Evolutionary conservation across 2,329 filamentous ascomycete species (phyloP), one percentile per base, ranked within the genome.

Genomic region (Gyromitra esculenta): DNA sequence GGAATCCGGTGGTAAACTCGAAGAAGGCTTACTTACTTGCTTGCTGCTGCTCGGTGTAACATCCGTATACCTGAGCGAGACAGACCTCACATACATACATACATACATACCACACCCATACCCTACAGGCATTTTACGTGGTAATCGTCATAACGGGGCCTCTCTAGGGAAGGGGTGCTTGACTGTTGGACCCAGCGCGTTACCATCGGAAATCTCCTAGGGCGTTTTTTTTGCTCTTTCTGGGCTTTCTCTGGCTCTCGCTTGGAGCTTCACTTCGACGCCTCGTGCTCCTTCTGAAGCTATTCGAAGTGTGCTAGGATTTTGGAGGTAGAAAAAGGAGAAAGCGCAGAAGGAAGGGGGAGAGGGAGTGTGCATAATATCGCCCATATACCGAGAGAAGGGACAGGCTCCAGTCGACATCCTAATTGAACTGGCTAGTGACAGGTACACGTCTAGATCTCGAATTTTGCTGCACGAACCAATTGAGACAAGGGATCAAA

Each of bases 401-500:
- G 45, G 66, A 62, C 35, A 74, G 71, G 71, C 64, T 65, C 65
- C 72, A 31, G 66, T 70, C 65, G 31, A 70, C 59, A 59, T 65
- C 39, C 31, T 41, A 57, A 71, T 75, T 75, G 65, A 59, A 35
- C 39, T 70, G 64, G 57, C 57, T 64, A 75, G 72, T 59, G 39
- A 60, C 41, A 64, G 48, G 57, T 60, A 70, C 57, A 75, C 65
- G 72, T 59, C 65, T 57, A 37, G 59, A 65, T 65, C 60, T 75
- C 50, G 50, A 75, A 63, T 71, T 63, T 71, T n/a, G 37, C 65
- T 57, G 65, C 43, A 63, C 54, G 57, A 73, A 63, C 57, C 67
- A 76, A 72, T 76, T 66, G 52, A 62, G 68, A 64, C 67, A 72
- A 76, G 66, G 68, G 73, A 62, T 72, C 60, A 73, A 76, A 76